Base-by-base conservation (phyloP, 176 grass and related monocot species). In the Rhynchospora pubera region DNA sequence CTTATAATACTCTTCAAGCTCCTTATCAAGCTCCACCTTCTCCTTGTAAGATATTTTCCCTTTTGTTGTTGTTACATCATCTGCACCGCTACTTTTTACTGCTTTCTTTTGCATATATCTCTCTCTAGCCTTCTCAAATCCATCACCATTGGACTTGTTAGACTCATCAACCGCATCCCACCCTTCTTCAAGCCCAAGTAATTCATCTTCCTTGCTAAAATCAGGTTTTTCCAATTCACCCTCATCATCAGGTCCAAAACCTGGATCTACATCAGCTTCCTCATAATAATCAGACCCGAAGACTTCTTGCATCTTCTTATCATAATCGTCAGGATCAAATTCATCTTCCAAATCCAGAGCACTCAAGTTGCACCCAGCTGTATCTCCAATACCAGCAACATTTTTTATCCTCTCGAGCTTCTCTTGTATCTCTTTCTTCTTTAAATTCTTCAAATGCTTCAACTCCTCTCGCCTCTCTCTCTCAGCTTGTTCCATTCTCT, bases 361-460 rank as follows among this genome's bases (percentile, higher is more conserved):
- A 58, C 82, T 91, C 18, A 99, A 85, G 60, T 90, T 93, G 67
- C 85, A 85, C 68, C 69, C 45, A 12, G 61, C 82, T 42, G 80
- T 85, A 0, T 87, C 75, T 62, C 83, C 89, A 19, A 99, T 86
- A 52, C 96, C 91, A 0, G 96, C 96, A 84, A 99, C 86, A 16
- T 78, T 83, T 8, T 46, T 76, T 66, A 99, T 91, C 79, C 82
- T 93, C 76, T 90, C 87, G 4, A 99, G 89, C 84, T 93, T 99
- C 86, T 93, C 92, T 15, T 89, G 79, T 43, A 99, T 99, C 91
- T 96, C 93, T 86, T 90, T 99, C 87, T 90, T 99, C 91, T 99
- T 99, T 76, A 99, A 58, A 80, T 99, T 99, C 79, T 96, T 99
- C 52, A 99, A 83, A 56, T 91, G 97, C 84, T 99, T 93, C 24